Base-by-base conservation (phyloP, 2,329 filamentous ascomycete genomes). In the Sordariomycetes sp. region DNA sequence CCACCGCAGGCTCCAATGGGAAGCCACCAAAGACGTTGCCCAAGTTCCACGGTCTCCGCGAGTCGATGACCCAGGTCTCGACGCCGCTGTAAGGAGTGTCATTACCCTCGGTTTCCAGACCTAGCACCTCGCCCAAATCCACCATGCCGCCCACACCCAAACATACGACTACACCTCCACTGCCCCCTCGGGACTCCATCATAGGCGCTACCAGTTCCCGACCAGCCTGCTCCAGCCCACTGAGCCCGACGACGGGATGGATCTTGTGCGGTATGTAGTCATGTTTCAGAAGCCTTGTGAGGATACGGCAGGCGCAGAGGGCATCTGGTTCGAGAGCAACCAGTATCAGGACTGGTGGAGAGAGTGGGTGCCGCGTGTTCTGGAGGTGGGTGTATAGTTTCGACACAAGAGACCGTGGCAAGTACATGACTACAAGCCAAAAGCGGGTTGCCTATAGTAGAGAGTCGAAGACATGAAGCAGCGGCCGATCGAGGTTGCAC, bases 201-300 rank as follows among this genome's bases (percentile, higher is more conserved):
- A 95, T 87, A 9, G 87, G 87, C 35, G 69, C 71, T 26, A 95
- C 82, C 29, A 93, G 69, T 44, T 88, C 79, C 50, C 75, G 73
- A 30, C 88, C 88, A 16, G 82, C 82, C 46, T 77, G 79, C 51
- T 85, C 73, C 30, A 98, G 75, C 55, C 96, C 92, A 44, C 77
- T 80, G 75, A 95, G 96, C 36, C 92, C 92, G 15, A 86, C 78
- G 35, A 98, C 82, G 2, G 92, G 92, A 50, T 95, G 86, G 51
- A 96, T 94, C 61, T 95, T 96, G 65, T 96, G 90, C 11, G 83
- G 85, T 46, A 98, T 94, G 54, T 94, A 96, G 66, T 98, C 92
- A 68, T 90, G 83, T 62, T 94, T 95, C 40, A 98, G 70, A n/a
- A 98, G 72, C 33, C 82, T 75, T 3, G 90, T 94, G 31, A 98